Evolutionary conservation across 2,329 filamentous ascomycete genomes (phyloP), one percentile per base, ranked within the genome.

Genomic region (Cordyceps cateniannulata): DNA sequence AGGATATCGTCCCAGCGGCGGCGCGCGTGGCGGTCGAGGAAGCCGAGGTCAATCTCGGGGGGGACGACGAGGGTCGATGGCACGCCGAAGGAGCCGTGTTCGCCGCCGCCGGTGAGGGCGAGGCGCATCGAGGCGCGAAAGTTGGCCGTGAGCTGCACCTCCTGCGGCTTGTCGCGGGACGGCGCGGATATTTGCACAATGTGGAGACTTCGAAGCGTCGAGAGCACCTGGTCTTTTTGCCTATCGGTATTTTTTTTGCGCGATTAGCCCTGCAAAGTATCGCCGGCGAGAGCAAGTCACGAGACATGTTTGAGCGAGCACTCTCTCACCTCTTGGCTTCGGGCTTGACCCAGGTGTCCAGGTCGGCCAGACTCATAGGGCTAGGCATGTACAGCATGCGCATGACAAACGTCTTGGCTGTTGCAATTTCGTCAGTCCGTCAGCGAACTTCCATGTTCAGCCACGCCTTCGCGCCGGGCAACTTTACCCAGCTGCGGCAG

Each of bases 391-490:
- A 99, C 4, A 99, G 85, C 69, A 99, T 86, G 44, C 90, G 90
- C 88, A 97, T 96, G 63, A 99, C 93, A 69, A 99, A 89, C 18
- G 87, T 91, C 81, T 99, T 98, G 67, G 95, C 93, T 91, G 32
- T 42, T 42, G 14, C 14, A 16, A 3, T n/a, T 18, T 42, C 7
- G 38, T 42, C 38, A 42, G 38, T n/a, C 32, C 32, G 32, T 35
- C 32, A 35, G 32, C 8, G 32, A 35, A 35, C 32, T 35, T 35
- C 8, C 32, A 35, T 12, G 32, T 12, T 35, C 32, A 35, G 10
- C 32, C 32, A 35, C 32, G 7, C 10, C 8, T 35, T 12, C 10
- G 32, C 32, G n/a, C 32, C 38, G 38, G 38, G 16, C 38, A 42
- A 68, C 78, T 69, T 35, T 80, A 93, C 90, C 91, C 63, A 98